A percentile compares a stretch with the other conserved stretches of the same genome.
Conservation (phyloP, 208 protist species). For the Leptomonas pyrrhocoris region DNA sequence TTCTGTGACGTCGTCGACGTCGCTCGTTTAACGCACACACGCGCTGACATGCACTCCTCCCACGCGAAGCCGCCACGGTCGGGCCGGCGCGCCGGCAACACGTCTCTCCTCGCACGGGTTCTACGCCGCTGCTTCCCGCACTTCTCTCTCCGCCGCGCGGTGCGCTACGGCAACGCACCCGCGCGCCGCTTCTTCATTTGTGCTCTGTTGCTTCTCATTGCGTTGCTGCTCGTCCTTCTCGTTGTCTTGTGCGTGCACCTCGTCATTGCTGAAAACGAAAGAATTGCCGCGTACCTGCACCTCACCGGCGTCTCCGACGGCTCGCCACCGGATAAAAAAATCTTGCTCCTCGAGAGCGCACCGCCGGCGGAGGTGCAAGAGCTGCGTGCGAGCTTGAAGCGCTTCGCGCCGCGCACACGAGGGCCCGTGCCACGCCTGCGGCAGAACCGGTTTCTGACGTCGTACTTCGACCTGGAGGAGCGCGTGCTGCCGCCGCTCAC, state of each 20-base stretch:
- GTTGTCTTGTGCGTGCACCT: neutral
- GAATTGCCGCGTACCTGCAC: neutral
- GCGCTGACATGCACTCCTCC: neutral
- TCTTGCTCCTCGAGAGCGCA: neutral
- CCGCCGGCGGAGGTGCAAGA: neutral
- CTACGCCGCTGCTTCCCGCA: slow-evolving; percentile 10
- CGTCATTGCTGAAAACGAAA: neutral
- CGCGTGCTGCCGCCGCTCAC: slow-evolving; percentile 24
- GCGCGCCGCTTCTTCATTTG: neutral
- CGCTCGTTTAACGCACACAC: too few relatives aligned
- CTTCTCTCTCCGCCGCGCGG: neutral
- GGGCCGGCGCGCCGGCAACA: neutral
- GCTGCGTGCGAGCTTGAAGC: neutral
- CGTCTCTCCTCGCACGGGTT: neutral
- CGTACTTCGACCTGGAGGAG: slow-evolving; percentile 29
- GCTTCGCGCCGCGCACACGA: neutral
- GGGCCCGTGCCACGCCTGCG: slow-evolving; percentile 5
- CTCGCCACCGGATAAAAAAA: neutral
- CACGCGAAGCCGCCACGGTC: neutral
- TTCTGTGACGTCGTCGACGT: too few relatives aligned
- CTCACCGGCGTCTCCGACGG: slow-evolving; percentile 4
- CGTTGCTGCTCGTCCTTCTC: slow-evolving; percentile 1
- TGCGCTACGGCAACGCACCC: neutral
- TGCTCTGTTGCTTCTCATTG: neutral
- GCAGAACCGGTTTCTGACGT: slow-evolving; percentile 6